Conservation (phyloP, 176 grass and related monocot species). For the Oryza longistaminata region DNA sequence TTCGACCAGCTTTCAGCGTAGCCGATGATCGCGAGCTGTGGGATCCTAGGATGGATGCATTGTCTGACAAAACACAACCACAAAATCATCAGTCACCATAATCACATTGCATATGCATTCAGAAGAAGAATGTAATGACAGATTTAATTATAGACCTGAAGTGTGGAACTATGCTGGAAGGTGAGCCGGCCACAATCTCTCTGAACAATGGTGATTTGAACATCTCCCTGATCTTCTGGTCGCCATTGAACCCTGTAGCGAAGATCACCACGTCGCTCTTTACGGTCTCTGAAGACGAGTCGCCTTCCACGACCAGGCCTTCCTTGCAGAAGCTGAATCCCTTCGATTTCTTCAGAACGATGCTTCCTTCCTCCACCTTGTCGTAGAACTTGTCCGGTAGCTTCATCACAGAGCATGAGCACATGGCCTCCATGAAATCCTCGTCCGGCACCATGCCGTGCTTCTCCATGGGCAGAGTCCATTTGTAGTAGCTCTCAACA, state of each 20-base stretch:
- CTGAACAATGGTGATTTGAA: constrained; percentile 44
- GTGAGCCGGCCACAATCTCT: constrained; percentile 35
- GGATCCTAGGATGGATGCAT: constrained; percentile 40
- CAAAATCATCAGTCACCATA: not conserved
- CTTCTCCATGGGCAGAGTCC: constrained; percentile 35
- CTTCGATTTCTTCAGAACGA: constrained; percentile 48
- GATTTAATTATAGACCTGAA: constrained; percentile 33
- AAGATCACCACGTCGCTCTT: constrained; percentile 46
- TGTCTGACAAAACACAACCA: constrained; percentile 23
- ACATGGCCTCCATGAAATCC: constrained; percentile 39
- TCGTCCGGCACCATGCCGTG: constrained; percentile 53
- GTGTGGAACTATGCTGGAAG: constrained; percentile 40
- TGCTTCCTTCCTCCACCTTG: constrained; percentile 50
- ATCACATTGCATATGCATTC: not conserved
- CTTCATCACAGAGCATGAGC: constrained; percentile 24
- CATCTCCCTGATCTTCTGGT: constrained; percentile 48
- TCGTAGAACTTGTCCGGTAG: constrained; percentile 49
- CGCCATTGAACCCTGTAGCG: constrained; percentile 38
- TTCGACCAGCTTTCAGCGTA: constrained; percentile 23
- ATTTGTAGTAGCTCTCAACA: constrained; percentile 48
- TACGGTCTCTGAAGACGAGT: not conserved
- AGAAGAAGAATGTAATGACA: not conserved
- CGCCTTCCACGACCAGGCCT: constrained; percentile 40
- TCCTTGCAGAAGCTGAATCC: constrained; percentile 48
- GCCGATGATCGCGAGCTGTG: constrained; percentile 31